Percentiles rank a stretch among this genome's conserved stretches.
Evolutionary conservation across 495 filamentous ascomycete species (phyloP).

Genomic region (Xanthoparmelia taractica): DNA sequence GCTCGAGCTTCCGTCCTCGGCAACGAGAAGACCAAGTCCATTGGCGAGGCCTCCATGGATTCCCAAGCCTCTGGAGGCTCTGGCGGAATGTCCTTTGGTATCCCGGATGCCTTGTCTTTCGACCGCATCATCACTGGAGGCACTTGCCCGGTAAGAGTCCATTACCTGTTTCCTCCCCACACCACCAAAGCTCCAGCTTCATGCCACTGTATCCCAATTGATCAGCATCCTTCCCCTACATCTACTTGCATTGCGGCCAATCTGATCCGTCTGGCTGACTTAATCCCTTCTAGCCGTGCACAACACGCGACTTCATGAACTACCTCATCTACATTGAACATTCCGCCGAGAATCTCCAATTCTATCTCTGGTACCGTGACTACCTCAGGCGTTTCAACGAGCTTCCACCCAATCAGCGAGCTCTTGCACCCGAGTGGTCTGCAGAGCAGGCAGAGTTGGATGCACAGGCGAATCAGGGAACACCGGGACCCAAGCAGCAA

Average conservation of each 20-base stretch:
- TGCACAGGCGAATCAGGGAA: slow-evolving; percentile 22
- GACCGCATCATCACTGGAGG: slow-evolving; percentile 63
- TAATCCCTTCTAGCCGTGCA: slow-evolving; percentile 53
- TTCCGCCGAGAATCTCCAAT: slow-evolving; percentile 70
- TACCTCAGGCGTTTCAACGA: slow-evolving; percentile 54
- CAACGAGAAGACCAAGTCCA: slow-evolving; percentile 27
- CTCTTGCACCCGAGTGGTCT: slow-evolving; percentile 57
- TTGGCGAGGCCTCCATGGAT: slow-evolving; percentile 26
- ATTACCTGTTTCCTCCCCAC: neutral
- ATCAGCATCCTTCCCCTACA: neutral
- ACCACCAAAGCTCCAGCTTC: neutral
- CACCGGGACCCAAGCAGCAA: slow-evolving; percentile 25
- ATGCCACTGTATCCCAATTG: neutral
- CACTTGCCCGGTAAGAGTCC: slow-evolving; percentile 71
- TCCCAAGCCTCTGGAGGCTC: slow-evolving; percentile 22
- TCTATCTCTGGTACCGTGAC: slow-evolving; percentile 66
- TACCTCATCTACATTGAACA: slow-evolving; percentile 70
- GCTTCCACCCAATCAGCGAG: slow-evolving; percentile 44
- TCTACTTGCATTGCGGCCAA: neutral
- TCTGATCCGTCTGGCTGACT: slow-evolving; percentile 9
- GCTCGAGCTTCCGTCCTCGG: slow-evolving; percentile 23
- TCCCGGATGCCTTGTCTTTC: slow-evolving; percentile 62
- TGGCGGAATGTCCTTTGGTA: slow-evolving; percentile 34
- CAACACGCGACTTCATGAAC: slow-evolving; percentile 70
- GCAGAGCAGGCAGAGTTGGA: slow-evolving; percentile 46